phyloP scores from a whole-genome alignment of 495 filamentous ascomycete species.

The Penicillium tannophilum region DNA sequence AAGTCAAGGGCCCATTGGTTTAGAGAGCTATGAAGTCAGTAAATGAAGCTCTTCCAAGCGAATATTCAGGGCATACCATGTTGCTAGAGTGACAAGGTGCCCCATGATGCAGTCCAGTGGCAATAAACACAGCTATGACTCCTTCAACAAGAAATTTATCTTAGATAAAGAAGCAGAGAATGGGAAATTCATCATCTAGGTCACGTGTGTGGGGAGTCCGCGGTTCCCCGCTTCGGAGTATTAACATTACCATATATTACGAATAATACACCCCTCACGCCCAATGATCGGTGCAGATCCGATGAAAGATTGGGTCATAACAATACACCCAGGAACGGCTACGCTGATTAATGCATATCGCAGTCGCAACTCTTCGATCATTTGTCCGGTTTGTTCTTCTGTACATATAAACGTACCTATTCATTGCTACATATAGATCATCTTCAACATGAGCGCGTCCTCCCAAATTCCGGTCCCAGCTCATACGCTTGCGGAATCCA shows the following conservation, averaged over 20 bases:
- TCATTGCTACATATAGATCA: conserved; percentile 1
- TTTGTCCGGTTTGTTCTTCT: background rate
- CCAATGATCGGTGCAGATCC: conserved; percentile 19
- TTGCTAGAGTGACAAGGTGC: conserved; percentile 44
- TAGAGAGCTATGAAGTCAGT: conserved; percentile 32
- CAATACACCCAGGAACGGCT: conserved; percentile 10
- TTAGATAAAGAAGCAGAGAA: conserved; percentile 7
- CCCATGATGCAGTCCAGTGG: conserved; percentile 32
- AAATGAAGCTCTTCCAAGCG: background rate
- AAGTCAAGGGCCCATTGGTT: conserved; percentile 73
- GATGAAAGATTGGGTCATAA: conserved; percentile 13
- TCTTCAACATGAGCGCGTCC: conserved; percentile 32
- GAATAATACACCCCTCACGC: conserved; percentile 3
- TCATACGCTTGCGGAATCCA: conserved; percentile 71
- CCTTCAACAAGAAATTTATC: background rate
- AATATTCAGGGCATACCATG: conserved; percentile 31
- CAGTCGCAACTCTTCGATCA: conserved; percentile 1
- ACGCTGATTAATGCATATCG: conserved; percentile 33
- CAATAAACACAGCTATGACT: conserved; percentile 1
- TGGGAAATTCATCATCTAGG: conserved; percentile 18
- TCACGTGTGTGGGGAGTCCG: conserved; percentile 47
- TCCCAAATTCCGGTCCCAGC: conserved; percentile 56
- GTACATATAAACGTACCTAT: background rate
- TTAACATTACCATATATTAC: conserved; percentile 20
- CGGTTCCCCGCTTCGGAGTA: conserved; percentile 30